phyloP scores from a whole-genome alignment of 2,329 filamentous ascomycete species.

The Fusarium longipes region DNA sequence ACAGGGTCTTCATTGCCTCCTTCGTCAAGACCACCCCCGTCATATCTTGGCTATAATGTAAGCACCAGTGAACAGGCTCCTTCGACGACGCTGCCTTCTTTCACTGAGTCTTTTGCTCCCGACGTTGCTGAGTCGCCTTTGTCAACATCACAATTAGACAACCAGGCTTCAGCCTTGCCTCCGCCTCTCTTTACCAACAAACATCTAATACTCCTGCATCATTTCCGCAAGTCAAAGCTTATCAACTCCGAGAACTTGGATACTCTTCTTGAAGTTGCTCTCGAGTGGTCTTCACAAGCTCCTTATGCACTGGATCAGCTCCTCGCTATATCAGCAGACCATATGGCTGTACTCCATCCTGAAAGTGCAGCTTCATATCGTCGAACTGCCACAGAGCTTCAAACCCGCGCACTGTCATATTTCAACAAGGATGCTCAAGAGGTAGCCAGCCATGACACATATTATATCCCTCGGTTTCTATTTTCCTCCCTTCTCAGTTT shows the following conservation, averaged over 20 bases:
- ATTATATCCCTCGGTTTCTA: slow-evolving; percentile 56
- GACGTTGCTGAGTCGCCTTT: slow-evolving; percentile 28
- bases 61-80: slow-evolving; percentile 12
- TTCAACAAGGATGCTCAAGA: slow-evolving; percentile 52
- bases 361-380: slow-evolving; percentile 38
- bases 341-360: slow-evolving; percentile 46
- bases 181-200: slow-evolving; percentile 50
- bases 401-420: slow-evolving; percentile 56
- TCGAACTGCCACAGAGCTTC: slow-evolving; percentile 57
- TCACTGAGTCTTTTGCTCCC: slow-evolving; percentile 33
- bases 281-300: slow-evolving; percentile 49
- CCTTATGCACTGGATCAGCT: slow-evolving; percentile 62
- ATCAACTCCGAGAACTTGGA: slow-evolving; percentile 39
- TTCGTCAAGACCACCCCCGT: slow-evolving; percentile 28
- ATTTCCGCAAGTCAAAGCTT: slow-evolving; percentile 48
- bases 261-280: slow-evolving; percentile 48
- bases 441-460: slow-evolving; percentile 34
- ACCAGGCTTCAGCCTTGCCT: not conserved
- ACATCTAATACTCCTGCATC: slow-evolving; percentile 56
- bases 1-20: slow-evolving; percentile 18
- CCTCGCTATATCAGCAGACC: slow-evolving; percentile 59
- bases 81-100: slow-evolving; percentile 40
- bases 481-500: slow-evolving; percentile 59
- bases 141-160: slow-evolving; percentile 19
- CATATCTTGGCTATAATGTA: slow-evolving; percentile 18